phyloP scores from a whole-genome alignment of 1,284 basidiomycete species.

The Earliella scabrosa region DNA sequence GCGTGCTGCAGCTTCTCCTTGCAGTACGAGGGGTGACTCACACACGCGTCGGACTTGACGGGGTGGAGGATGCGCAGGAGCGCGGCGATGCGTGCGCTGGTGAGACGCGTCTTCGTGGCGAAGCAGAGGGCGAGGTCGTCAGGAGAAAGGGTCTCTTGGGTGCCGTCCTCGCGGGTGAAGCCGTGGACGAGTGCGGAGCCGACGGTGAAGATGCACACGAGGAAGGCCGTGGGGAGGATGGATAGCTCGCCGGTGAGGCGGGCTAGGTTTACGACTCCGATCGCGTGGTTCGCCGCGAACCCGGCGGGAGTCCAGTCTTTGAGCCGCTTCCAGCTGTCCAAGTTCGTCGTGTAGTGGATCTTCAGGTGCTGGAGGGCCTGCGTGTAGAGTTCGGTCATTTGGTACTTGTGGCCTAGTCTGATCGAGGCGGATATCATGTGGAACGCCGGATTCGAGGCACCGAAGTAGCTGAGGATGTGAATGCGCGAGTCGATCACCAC shows the following conservation, averaged over 20 bases:
- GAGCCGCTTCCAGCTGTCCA: not conserved
- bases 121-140: too few relatives aligned
- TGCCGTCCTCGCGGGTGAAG: too few relatives aligned
- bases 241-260: not conserved
- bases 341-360: not conserved
- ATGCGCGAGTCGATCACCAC: not conserved
- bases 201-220: not conserved
- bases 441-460: not conserved
- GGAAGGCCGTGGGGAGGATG: conserved; percentile 4
- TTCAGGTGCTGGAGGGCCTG: not conserved
- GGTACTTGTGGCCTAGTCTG: conserved; percentile 3
- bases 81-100: too few relatives aligned
- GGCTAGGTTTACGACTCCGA: conserved; percentile 7
- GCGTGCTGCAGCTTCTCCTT: too few relatives aligned
- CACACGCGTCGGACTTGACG: too few relatives aligned
- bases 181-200: too few relatives aligned
- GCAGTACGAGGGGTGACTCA: too few relatives aligned
- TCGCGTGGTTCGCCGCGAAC: not conserved
- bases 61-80: too few relatives aligned
- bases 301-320: not conserved
- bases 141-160: too few relatives aligned
- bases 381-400: too few relatives aligned
- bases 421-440: not conserved
- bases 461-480: not conserved
- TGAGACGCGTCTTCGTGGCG: too few relatives aligned